Conservation (phyloP, 148 eudicot genomes). For the Nepenthes mirabilis region DNA sequence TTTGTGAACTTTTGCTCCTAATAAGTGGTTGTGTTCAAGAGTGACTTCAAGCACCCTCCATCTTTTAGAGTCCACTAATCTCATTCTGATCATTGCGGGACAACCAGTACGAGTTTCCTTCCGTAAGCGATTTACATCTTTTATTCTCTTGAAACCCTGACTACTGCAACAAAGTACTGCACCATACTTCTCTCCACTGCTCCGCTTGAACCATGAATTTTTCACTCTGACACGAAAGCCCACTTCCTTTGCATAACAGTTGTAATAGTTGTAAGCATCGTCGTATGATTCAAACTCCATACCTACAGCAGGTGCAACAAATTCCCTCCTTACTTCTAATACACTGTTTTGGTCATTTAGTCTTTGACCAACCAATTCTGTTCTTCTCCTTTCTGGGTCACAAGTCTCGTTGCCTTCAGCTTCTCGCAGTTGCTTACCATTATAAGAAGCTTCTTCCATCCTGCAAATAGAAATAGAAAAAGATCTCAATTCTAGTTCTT, state of each 20-base stretch:
- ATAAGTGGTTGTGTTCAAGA: slow-evolving; percentile 77
- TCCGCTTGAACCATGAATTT: slow-evolving; percentile 78
- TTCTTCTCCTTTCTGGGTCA: slow-evolving; percentile 17
- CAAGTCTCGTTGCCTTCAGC: slow-evolving; percentile 13
- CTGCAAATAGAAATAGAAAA: slow-evolving; percentile 1
- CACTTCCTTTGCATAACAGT: slow-evolving; percentile 60
- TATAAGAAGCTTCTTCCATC: slow-evolving; percentile 42
- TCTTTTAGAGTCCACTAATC: slow-evolving; percentile 51
- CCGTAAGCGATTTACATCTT: slow-evolving; percentile 52
- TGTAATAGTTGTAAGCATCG: slow-evolving; percentile 77
- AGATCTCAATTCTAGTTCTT: not conserved
- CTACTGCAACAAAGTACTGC: slow-evolving; percentile 90
- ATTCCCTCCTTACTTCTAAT: slow-evolving; percentile 37
- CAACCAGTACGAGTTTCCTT: slow-evolving; percentile 87
- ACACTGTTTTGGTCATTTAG: slow-evolving; percentile 16
- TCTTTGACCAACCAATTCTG: slow-evolving; percentile 14
- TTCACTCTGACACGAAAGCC: slow-evolving; percentile 80
- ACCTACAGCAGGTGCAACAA: slow-evolving; percentile 61
- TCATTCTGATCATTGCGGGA: slow-evolving; percentile 71
- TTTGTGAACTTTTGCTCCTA: slow-evolving; percentile 43
- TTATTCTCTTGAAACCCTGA: slow-evolving; percentile 73
- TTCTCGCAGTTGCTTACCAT: slow-evolving; percentile 14
- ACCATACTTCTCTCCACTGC: slow-evolving; percentile 75
- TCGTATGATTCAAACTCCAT: slow-evolving; percentile 91
- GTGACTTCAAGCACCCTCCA: slow-evolving; percentile 82